phyloP scores from a whole-genome alignment of 2,329 filamentous ascomycete genomes.

The Xenoacremonium recifei region DNA sequence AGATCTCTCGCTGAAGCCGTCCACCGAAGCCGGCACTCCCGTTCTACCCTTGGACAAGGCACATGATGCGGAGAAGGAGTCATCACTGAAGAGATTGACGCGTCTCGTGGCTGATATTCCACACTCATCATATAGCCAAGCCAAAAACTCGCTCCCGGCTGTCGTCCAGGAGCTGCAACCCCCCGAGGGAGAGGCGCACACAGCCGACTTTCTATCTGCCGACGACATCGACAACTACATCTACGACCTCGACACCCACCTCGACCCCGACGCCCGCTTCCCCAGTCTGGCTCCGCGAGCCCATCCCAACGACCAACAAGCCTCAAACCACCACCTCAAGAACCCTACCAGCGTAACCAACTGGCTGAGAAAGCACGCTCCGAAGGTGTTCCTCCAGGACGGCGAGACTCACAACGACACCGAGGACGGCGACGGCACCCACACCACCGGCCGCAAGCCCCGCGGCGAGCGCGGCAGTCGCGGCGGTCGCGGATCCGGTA shows the following conservation, averaged over 20 bases:
- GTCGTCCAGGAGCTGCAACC: slow-evolving; percentile 49
- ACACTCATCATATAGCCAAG: slow-evolving; percentile 49
- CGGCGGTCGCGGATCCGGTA: slow-evolving; percentile 39
- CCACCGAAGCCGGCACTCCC: slow-evolving; percentile 38
- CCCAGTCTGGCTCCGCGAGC: slow-evolving; percentile 52
- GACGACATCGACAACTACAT: slow-evolving; percentile 75
- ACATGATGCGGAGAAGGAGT: slow-evolving; percentile 38
- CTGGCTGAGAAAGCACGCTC: slow-evolving; percentile 85
- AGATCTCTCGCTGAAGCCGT: slow-evolving; percentile 58
- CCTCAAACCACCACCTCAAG: slow-evolving; percentile 41
- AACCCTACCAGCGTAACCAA: slow-evolving; percentile 95
- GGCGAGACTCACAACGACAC: slow-evolving; percentile 44
- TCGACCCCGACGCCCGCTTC: slow-evolving; percentile 44
- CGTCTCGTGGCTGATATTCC: slow-evolving; percentile 53
- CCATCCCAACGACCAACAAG: slow-evolving; percentile 34
- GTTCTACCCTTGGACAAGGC: slow-evolving; percentile 31
- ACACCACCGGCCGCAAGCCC: slow-evolving; percentile 33
- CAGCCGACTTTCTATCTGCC: slow-evolving; percentile 65
- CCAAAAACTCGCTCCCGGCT: slow-evolving; percentile 63
- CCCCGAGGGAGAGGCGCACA: slow-evolving; percentile 52
- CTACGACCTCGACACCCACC: slow-evolving; percentile 56
- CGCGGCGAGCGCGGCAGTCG: slow-evolving; percentile 32
- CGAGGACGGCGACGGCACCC: slow-evolving; percentile 31
- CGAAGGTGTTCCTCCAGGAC: slow-evolving; percentile 82
- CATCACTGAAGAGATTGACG: slow-evolving; percentile 47